Percentiles rank a stretch among this genome's conserved stretches.
Evolutionary conservation across 495 filamentous ascomycete genomes (phyloP).

Genomic region (Barbatosphaeria neglecta): DNA sequence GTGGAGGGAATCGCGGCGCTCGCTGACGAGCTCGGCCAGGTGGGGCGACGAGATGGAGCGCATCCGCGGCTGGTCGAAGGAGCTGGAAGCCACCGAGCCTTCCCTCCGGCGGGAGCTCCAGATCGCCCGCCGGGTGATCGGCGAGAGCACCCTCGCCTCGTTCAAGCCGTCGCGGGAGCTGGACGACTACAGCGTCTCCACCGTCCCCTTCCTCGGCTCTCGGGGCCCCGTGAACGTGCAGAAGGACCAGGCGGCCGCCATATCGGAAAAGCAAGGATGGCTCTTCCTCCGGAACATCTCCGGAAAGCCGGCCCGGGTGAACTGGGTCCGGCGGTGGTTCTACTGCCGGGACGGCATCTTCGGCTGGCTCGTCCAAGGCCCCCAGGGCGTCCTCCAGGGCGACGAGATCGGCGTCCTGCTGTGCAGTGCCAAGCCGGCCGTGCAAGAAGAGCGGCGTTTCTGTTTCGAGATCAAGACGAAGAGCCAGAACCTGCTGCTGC

Average conservation of each 20-base stretch:
- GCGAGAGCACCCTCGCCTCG: slow-evolving; percentile 59
- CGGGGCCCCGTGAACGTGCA: slow-evolving; percentile 50
- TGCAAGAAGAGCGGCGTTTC: slow-evolving; percentile 86
- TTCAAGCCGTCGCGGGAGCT: slow-evolving; percentile 77
- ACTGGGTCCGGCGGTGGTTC: slow-evolving; percentile 88
- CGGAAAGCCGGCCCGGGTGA: slow-evolving; percentile 76
- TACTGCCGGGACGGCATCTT: slow-evolving; percentile 93
- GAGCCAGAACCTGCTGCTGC: slow-evolving; percentile 75
- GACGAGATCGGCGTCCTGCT: slow-evolving; percentile 93
- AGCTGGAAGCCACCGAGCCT: slow-evolving; percentile 77
- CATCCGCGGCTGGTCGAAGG: slow-evolving; percentile 79
- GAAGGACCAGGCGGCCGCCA: slow-evolving; percentile 30
- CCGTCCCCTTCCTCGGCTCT: slow-evolving; percentile 72
- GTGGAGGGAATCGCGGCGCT: slow-evolving; percentile 66
- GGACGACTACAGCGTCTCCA: slow-evolving; percentile 81
- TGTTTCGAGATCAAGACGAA: slow-evolving; percentile 99
- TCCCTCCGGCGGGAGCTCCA: slow-evolving; percentile 70
- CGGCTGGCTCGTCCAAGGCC: slow-evolving; percentile 83
- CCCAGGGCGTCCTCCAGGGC: slow-evolving; percentile 83
- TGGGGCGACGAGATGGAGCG: slow-evolving; percentile 74
- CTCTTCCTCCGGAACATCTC: slow-evolving; percentile 69
- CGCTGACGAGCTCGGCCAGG: slow-evolving; percentile 46
- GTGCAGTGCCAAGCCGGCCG: slow-evolving; percentile 80
- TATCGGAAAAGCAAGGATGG: slow-evolving; percentile 87
- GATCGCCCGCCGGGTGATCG: slow-evolving; percentile 68